Percentiles rank a stretch among this genome's conserved stretches.
Evolutionary conservation across 805 yeast genomes (phyloP).

Genomic region (Limtongozyma cylindracea): DNA sequence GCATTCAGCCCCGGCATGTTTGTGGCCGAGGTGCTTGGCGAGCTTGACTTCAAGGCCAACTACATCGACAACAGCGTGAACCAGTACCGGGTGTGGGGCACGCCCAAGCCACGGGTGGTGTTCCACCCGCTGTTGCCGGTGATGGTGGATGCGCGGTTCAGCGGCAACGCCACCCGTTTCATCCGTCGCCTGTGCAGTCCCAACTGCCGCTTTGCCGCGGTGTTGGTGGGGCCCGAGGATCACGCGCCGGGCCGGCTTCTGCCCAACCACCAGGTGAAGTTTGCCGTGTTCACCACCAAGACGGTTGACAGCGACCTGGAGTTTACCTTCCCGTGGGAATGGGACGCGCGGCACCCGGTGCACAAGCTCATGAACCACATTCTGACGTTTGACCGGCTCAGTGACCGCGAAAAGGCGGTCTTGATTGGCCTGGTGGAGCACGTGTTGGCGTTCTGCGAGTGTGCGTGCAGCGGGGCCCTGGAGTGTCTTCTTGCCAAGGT

Average conservation of each 20-base stretch:
- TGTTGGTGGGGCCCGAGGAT: no score
- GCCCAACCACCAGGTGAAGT: constrained; percentile 15
- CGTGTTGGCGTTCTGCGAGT: constrained; percentile 33
- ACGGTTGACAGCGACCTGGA: constrained; percentile 32
- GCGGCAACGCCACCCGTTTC: constrained; percentile 57
- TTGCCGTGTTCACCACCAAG: constrained; percentile 28
- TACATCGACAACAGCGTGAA: constrained; percentile 44
- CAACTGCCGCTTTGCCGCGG: constrained; percentile 37
- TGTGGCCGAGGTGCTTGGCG: constrained; percentile 47
- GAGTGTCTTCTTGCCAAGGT: no score
- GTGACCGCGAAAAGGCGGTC: constrained; percentile 23
- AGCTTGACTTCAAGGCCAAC: constrained; percentile 34
- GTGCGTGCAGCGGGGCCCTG: constrained; percentile 24
- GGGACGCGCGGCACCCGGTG: constrained; percentile 58
- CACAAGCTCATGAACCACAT: constrained; percentile 5
- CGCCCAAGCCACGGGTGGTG: constrained; percentile 19
- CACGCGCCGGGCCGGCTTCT: no score
- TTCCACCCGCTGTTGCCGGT: constrained; percentile 18
- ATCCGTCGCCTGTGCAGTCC: constrained; percentile 56
- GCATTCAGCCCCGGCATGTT: no score
- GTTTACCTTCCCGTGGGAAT: constrained; percentile 64
- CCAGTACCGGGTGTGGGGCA: constrained; percentile 57
- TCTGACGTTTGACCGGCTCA: constrained; percentile 24
- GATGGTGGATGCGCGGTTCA: constrained; percentile 56
- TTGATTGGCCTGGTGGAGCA: constrained; percentile 38